phyloP scores from a whole-genome alignment of 176 grass and related monocot species.

The Echinochloa phyllopogon region DNA sequence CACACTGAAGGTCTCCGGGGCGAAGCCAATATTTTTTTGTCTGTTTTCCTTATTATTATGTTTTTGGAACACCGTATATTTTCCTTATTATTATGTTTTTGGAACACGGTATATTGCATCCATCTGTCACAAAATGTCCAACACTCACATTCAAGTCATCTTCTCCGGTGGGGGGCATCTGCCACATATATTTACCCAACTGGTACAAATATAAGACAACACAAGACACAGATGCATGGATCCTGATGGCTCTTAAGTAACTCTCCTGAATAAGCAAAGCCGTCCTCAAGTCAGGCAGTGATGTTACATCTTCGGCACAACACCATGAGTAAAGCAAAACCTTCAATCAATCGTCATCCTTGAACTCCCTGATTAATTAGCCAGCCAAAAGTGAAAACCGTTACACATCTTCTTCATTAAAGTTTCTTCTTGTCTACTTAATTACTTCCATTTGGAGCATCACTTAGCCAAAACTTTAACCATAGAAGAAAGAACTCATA shows the following conservation, averaged over 20 bases:
- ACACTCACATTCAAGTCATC: neutral
- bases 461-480: neutral
- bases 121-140: neutral
- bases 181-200: conserved; percentile 42
- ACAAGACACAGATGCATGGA: conserved; percentile 37
- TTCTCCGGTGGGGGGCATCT: neutral
- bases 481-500: neutral
- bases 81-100: too few relatives aligned
- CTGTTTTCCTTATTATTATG: too few relatives aligned
- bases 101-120: neutral
- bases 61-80: too few relatives aligned
- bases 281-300: conserved; percentile 19
- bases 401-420: neutral
- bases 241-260: conserved; percentile 24
- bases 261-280: neutral
- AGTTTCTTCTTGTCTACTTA: neutral
- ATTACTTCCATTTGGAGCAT: neutral
- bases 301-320: conserved; percentile 4
- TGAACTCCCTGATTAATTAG: conserved; percentile 69
- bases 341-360: conserved; percentile 70
- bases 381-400: neutral
- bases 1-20: conserved; percentile 83
- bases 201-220: conserved; percentile 33
- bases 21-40: too few relatives aligned
- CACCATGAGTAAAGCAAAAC: neutral